These are phyloP conservation scores for Cutaneotrichosporon sp. DNA, from an alignment of 1,284 basidiomycete genomes.

Conservation along the genomic window DNA sequence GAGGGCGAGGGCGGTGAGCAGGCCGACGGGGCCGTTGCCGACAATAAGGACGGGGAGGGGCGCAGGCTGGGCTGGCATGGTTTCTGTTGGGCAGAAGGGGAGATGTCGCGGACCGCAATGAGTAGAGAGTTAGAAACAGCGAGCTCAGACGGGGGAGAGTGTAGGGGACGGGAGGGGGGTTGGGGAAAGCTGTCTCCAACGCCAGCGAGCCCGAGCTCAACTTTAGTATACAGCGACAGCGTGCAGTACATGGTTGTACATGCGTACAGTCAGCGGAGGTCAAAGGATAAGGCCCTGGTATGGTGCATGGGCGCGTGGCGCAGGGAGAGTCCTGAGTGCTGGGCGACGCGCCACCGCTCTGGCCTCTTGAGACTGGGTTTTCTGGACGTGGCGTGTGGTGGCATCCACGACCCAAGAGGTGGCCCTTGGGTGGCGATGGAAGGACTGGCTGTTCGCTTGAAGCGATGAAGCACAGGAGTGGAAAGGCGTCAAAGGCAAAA, in stretches of 20 bases:
- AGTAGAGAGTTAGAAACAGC: background rate
- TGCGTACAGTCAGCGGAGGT: background rate
- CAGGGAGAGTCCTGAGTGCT: background rate
- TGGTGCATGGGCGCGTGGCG: slow-evolving; percentile 1
- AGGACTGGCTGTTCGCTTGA: too few species aligned
- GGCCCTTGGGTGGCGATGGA: too few species aligned
- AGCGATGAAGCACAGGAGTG: too few species aligned
- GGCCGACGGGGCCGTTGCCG: slow-evolving; percentile 30
- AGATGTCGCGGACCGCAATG: background rate
- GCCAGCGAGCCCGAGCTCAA: background rate
- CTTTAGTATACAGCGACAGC: slow-evolving; percentile 1
- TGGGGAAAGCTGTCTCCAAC: background rate
- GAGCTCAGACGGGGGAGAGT: background rate
- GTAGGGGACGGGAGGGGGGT: background rate
- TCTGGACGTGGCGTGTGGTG: background rate
- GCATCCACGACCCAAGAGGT: too few species aligned
- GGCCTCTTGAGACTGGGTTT: too few species aligned
- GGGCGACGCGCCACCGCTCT: background rate
- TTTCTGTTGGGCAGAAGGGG: background rate
- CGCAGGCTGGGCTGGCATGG: slow-evolving; percentile 1
- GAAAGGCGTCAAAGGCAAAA: too few species aligned
- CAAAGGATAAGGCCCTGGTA: background rate
- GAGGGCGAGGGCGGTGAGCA: slow-evolving; percentile 25
- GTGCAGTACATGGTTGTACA: too few species aligned
- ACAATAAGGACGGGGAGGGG: slow-evolving; percentile 28